Conservation (phyloP, 805 yeast genomes). For the Cyberlindnera lachancei region DNA sequence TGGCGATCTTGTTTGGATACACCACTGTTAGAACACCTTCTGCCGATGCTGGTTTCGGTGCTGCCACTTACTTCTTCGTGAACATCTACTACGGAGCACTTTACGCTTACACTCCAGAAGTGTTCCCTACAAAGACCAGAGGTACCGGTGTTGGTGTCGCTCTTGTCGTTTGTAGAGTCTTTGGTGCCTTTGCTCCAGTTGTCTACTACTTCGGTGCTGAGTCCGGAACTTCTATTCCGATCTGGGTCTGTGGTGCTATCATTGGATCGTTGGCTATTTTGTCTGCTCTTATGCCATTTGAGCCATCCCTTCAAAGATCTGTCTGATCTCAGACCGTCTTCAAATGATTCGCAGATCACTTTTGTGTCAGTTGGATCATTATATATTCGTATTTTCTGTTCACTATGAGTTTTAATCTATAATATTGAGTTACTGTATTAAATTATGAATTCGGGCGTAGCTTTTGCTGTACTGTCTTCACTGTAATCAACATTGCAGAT, state of each 20-base stretch:
- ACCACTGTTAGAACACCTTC: slow-evolving; percentile 49
- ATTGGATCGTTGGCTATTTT: slow-evolving; percentile 42
- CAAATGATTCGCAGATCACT: too few species aligned
- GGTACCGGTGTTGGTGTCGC: slow-evolving; percentile 58
- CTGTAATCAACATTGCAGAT: too few species aligned
- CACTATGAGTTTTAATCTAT: too few species aligned
- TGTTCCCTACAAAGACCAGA: slow-evolving; percentile 43
- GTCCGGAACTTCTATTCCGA: slow-evolving; percentile 48
- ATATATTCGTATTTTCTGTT: too few species aligned
- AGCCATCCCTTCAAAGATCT: slow-evolving; percentile 34
- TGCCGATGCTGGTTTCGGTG: slow-evolving; percentile 43
- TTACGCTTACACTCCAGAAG: slow-evolving; percentile 63
- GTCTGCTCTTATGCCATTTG: slow-evolving; percentile 40
- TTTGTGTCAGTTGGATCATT: too few species aligned
- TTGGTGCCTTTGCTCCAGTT: slow-evolving; percentile 53
- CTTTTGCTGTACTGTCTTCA: too few species aligned
- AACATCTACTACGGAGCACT: slow-evolving; percentile 50
- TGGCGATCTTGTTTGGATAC: slow-evolving; percentile 54
- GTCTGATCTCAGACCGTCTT: slow-evolving; percentile 21
- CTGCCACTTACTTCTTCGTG: slow-evolving; percentile 41
- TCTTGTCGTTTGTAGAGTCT: slow-evolving; percentile 43
- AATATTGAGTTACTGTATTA: too few species aligned
- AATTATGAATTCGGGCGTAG: too few species aligned
- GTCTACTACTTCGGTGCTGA: slow-evolving; percentile 39
- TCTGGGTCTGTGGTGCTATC: slow-evolving; percentile 53